Conservation (phyloP, 2,329 filamentous ascomycete species). For the Arthrobotrys pseudoclavata region DNA sequence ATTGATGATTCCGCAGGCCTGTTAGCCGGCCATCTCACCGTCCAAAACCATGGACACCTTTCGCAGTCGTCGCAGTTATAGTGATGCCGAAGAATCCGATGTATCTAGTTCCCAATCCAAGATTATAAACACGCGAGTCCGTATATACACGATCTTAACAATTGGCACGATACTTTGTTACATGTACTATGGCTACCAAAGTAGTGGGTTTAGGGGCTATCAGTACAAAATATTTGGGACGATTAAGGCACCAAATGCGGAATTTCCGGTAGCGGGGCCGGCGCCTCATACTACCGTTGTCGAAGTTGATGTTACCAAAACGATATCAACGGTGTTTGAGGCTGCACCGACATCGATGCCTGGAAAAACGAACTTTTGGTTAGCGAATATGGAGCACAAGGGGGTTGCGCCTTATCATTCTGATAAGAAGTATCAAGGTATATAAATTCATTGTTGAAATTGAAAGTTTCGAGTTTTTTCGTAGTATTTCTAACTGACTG, state of each 20-base stretch:
- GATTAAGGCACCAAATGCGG: neutral
- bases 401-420: slow-evolving; percentile 68
- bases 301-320: slow-evolving; percentile 52
- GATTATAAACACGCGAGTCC: slow-evolving; percentile 52
- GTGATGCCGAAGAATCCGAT: slow-evolving; percentile 40
- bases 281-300: slow-evolving; percentile 23
- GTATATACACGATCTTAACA: slow-evolving; percentile 53
- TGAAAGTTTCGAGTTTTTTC: neutral
- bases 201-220: slow-evolving; percentile 51
- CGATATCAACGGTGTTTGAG: slow-evolving; percentile 34
- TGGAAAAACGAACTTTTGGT: slow-evolving; percentile 62
- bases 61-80: slow-evolving; percentile 24
- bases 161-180: slow-evolving; percentile 57
- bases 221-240: slow-evolving; percentile 37
- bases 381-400: slow-evolving; percentile 66
- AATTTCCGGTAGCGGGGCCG: slow-evolving; percentile 10
- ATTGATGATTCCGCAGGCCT: slow-evolving; percentile 17
- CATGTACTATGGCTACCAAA: slow-evolving; percentile 52
- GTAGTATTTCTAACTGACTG: slow-evolving; percentile 26
- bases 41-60: slow-evolving; percentile 29
- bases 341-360: slow-evolving; percentile 35
- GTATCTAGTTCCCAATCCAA: slow-evolving; percentile 21
- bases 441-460: neutral
- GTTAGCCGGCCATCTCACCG: neutral
- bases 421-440: slow-evolving; percentile 65